These are phyloP conservation scores for Pythium sp. DNA, from an alignment of 352 stramenopile genomes.

Conservation along the genomic window DNA sequence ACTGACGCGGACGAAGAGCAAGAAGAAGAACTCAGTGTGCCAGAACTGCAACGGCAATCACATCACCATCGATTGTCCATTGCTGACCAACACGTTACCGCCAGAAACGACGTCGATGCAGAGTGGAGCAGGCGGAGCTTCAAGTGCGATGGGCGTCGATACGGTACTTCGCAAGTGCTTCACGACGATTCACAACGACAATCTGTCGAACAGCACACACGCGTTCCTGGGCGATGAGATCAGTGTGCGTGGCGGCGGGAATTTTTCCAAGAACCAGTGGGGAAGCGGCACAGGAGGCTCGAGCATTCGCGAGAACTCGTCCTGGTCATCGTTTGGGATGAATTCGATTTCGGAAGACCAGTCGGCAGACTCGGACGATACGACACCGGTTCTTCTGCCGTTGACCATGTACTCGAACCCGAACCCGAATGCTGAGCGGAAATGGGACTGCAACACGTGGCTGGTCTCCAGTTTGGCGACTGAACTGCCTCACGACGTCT, in stretches of 20 bases:
- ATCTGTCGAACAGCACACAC: conserved; percentile 80
- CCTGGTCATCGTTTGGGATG: conserved; percentile 61
- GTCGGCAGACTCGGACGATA: conserved; percentile 35
- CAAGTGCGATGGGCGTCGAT: conserved; percentile 37
- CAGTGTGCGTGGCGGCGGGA: conserved; percentile 65
- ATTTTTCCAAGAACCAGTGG: conserved; percentile 44
- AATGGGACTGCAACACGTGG: conserved; percentile 61
- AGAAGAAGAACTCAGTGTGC: conserved; percentile 62
- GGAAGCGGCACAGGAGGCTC: conserved; percentile 21
- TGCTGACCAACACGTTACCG: conserved; percentile 54
- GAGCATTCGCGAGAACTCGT: conserved; percentile 18
- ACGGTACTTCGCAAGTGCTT: conserved; percentile 84
- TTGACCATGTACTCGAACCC: conserved; percentile 23
- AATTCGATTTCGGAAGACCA: conserved; percentile 63
- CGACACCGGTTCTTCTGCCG: conserved; percentile 41
- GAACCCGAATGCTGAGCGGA: conserved; percentile 21
- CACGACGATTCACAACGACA: conserved; percentile 85
- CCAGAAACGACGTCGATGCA: conserved; percentile 16
- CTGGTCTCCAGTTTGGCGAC: conserved; percentile 64
- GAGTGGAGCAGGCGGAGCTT: neutral
- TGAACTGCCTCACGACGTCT: conserved; percentile 59
- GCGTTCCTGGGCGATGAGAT: conserved; percentile 84
- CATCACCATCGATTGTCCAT: conserved; percentile 76
- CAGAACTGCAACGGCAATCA: conserved; percentile 81
- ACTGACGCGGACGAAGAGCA: conserved; percentile 51